Base-by-base conservation (phyloP, 257 asterid species). In the Parsonsia alboflavescens region DNA sequence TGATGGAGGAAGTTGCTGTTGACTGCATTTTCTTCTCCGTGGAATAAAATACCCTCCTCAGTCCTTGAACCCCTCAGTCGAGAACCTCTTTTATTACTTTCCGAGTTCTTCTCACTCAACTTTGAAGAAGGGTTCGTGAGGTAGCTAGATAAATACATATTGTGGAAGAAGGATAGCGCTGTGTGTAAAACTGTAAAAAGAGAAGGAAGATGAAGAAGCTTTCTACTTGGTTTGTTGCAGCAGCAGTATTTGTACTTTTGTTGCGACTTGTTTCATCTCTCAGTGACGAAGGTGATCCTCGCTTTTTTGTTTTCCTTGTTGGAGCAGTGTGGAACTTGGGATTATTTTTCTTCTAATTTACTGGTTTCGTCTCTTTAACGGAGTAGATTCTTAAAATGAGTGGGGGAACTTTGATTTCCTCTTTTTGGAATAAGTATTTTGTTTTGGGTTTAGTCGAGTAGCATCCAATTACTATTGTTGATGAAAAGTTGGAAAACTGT, bases 211-310 rank as follows among this genome's bases (percentile, higher is more conserved):
- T 73, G 78, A 69, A 75, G 75, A 70, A 75, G 75, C n/a, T 22
- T 50, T 70, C 13, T 48, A 17, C 57, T 65, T 74, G 73, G 19
- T 59, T 45, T 58, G 77, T 44, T 59, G 58, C 75, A 30, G 53
- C 75, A 62, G 56, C 70, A 16, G 73, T 75, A 16, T 52, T 70
- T 17, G 45, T 84, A 53, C 56, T 89, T 72, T 66, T 81, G 21
- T 68, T 36, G 36, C 93, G 87, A 6, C 80, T 82, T n/a, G 81
- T 80, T 73, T 82, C 88, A 21, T 41, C 92, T 57, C 86, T 87
- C 65, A 74, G 71, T 10, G 82, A 86, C 52, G 91, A 93, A 91
- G 98, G 80, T 80, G n/a, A 54, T 11, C 11, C 42, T 33, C 6
- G 30, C 7, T 22, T 33, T 1, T 33, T 33, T 33, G 39, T 33